Evolutionary conservation across 768 basidiomycete species (phyloP), one percentile per base, ranked within the genome.

Genomic region (Sporobolomyces roseus): DNA sequence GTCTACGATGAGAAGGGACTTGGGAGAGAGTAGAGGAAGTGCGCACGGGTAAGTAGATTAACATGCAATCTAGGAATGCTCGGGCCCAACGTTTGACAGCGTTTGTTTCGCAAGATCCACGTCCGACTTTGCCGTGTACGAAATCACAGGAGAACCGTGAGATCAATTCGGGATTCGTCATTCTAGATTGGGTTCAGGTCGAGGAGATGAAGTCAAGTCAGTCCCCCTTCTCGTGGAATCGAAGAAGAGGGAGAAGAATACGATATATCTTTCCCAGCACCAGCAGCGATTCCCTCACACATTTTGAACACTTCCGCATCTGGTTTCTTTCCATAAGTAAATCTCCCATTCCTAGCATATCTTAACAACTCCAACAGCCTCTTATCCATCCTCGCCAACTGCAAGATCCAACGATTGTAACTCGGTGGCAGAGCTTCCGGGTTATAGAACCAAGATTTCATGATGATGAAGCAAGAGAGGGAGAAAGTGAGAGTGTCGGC

Each of bases 381-480:
- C 21, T 59, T 63, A 36, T 75, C 74, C 50, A 75, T 71, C 12
- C 74, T 33, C 0, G 74, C 59, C 25, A 75, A 66, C 12, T 51
- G 41, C 12, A 64, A 41, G 61, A 75, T 75, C 72, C 72, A 75
- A 0, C 48, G 25, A 33, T 62, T 41, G 61, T 74, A 75, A n/a
- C 30, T n/a, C 0, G 72, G 68, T 23, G 72, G 72, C 16, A 75
- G 72, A 12, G 56, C 61, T 10, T 65, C 45, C 0, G 74, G 70
- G 27, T 1, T 14, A 61, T 75, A 74, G 63, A 75, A 75, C 72
- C 72, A 75, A 21, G 53, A 61, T 29, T 33, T 53, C 74, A 75
- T 75, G 41, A 75, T 69, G 7, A 58, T 17, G 58, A 63, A 70
- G 1, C 35, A 32, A 0, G 67, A 56, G 8, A 59, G n/a, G n/a